A percentile compares a stretch with the other conserved stretches of the same genome.
Evolutionary conservation across 345 rosid genomes (phyloP).

Genomic region (Eucalyptus erythrocorys): DNA sequence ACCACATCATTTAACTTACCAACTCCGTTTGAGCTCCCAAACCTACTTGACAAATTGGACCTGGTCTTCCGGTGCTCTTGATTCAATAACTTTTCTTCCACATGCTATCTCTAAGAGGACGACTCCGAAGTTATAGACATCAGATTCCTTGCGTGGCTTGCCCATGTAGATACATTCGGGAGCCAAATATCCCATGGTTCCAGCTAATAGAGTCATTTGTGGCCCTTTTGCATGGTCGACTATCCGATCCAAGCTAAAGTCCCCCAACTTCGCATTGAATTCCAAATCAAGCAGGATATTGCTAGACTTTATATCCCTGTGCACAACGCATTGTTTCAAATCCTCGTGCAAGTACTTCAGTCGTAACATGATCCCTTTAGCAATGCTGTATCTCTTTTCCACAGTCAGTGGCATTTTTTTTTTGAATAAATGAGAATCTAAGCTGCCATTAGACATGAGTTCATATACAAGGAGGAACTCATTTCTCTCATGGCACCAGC

Average conservation of each 20-base stretch:
- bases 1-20: neutral
- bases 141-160: too few relatives aligned
- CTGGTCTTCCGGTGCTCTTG: neutral
- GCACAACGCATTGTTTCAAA: slow-evolving; percentile 12
- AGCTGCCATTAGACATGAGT: too few relatives aligned
- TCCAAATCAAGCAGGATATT: slow-evolving; percentile 8
- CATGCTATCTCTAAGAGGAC: too few relatives aligned
- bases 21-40: neutral
- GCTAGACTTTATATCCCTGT: slow-evolving; percentile 19
- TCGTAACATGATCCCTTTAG: too few relatives aligned
- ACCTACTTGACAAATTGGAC: neutral
- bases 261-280: slow-evolving; percentile 15
- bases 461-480: too few relatives aligned
- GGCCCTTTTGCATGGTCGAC: slow-evolving; percentile 13
- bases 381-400: too few relatives aligned
- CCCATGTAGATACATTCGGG: neutral
- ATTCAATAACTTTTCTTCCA: too few relatives aligned
- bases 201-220: neutral
- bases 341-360: too few relatives aligned
- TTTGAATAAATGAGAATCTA: too few relatives aligned
- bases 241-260: slow-evolving; percentile 25
- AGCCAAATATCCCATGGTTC: neutral
- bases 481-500: too few relatives aligned
- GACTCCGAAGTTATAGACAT: too few relatives aligned
- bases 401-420: too few relatives aligned